Evolutionary conservation across 2,329 filamentous ascomycete species (phyloP).

Genomic region (Fusarium sp.): DNA sequence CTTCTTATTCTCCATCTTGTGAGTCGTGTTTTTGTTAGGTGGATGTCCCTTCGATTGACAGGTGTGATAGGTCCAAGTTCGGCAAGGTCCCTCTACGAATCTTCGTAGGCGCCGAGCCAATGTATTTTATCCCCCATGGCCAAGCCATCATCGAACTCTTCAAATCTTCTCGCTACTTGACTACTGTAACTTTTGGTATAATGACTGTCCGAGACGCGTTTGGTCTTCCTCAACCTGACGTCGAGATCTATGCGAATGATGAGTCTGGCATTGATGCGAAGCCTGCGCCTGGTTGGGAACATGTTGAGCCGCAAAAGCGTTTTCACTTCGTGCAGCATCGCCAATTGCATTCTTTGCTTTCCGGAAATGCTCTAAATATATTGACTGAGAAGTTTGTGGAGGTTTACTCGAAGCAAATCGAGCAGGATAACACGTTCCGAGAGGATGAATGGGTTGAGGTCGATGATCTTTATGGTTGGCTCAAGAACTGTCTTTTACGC

Average conservation of each 20-base stretch:
- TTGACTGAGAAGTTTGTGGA: constrained; percentile 27
- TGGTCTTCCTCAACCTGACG: constrained; percentile 21
- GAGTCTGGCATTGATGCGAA: constrained; percentile 26
- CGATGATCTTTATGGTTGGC: constrained; percentile 29
- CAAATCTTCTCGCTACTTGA: constrained; percentile 29
- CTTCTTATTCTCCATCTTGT: constrained; percentile 31
- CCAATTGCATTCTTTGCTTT: constrained; percentile 14
- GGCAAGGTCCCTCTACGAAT: constrained; percentile 34
- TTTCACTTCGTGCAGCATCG: constrained; percentile 36
- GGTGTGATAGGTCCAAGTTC: constrained; percentile 26
- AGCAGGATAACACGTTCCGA: constrained; percentile 7
- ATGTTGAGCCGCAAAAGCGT: constrained; percentile 14
- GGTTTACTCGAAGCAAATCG: constrained; percentile 12
- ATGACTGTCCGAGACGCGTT: constrained; percentile 38
- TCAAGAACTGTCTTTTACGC: constrained; percentile 25
- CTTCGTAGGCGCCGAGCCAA: constrained; percentile 29
- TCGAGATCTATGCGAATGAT: constrained; percentile 17
- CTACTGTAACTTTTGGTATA: constrained; percentile 28
- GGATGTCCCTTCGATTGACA: not conserved
- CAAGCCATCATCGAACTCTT: constrained; percentile 27
- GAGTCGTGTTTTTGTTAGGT: accelerated
- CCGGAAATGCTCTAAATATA: constrained; percentile 10
- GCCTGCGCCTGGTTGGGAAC: constrained; percentile 26
- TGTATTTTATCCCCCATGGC: constrained; percentile 41
- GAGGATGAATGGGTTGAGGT: constrained; percentile 22